Evolutionary conservation across 345 rosid species (phyloP).

Genomic region (Aurinia saxatilis): DNA sequence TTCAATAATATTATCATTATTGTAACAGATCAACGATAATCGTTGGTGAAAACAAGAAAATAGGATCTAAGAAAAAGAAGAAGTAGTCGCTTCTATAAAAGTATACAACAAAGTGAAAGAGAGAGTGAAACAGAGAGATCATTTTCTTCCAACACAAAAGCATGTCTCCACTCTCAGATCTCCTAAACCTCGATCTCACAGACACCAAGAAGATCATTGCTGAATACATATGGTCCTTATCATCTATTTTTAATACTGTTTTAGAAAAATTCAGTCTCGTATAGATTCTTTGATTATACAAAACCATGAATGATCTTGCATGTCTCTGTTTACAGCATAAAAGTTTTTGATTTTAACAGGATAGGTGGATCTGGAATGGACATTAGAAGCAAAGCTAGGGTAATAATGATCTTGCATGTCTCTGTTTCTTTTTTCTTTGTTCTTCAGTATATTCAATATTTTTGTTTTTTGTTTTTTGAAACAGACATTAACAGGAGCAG

Average conservation of each 20-base stretch:
- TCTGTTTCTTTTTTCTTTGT: too few relatives aligned
- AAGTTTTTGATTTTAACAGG: conserved; percentile 41
- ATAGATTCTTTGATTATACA: neutral
- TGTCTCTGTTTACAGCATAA: conserved; percentile 1
- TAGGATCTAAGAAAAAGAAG: conserved; percentile 10
- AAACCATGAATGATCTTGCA: neutral
- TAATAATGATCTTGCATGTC: conserved; percentile 29
- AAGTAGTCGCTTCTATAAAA: neutral
- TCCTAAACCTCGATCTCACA: conserved; percentile 61
- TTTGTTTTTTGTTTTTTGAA: neutral
- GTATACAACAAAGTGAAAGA: neutral
- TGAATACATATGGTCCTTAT: conserved; percentile 93
- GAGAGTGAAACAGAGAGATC: neutral
- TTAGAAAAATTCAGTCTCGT: too few relatives aligned
- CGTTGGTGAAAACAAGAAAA: neutral
- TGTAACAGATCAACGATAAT: neutral
- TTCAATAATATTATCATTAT: too few relatives aligned
- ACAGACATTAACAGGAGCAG: conserved; percentile 85
- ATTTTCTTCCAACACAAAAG: neutral
- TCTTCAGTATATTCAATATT: too few relatives aligned
- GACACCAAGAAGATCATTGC: conserved; percentile 74
- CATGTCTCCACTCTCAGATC: conserved; percentile 25
- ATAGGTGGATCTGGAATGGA: conserved; percentile 84
- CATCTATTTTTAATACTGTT: too few relatives aligned
- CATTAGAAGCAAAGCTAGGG: conserved; percentile 85